Conservation (phyloP, 129 eudicot species). For the Pulicaria dysenterica region DNA sequence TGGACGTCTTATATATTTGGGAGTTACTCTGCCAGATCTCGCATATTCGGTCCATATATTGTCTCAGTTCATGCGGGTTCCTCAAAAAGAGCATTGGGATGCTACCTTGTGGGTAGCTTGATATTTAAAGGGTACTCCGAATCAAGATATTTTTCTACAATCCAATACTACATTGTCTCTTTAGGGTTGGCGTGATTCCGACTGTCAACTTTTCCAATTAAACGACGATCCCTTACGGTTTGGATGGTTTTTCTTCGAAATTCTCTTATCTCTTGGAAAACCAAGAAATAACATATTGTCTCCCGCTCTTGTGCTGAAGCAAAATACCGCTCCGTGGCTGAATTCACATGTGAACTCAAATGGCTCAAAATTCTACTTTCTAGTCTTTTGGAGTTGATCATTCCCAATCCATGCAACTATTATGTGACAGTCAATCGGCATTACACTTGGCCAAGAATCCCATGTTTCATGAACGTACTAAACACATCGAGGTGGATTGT, state of each 20-base stretch:
- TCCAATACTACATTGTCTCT: neutral
- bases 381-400: neutral
- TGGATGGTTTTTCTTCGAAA: neutral
- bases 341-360: neutral
- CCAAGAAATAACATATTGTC: neutral
- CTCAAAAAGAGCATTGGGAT: neutral
- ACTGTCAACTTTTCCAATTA: neutral
- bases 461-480: neutral
- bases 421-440: neutral
- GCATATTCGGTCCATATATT: neutral
- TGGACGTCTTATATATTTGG: conserved; percentile 15
- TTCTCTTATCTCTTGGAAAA: neutral
- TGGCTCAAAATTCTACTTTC: neutral
- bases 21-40: neutral
- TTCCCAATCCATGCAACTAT: neutral
- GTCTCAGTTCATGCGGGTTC: conserved; percentile 1
- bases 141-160: neutral
- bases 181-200: neutral
- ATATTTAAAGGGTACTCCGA: neutral
- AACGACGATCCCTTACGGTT: neutral
- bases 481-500: neutral
- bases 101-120: neutral
- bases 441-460: too few species aligned
- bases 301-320: neutral
- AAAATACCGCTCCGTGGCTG: neutral